Evolutionary conservation across 2,329 filamentous ascomycete species (phyloP).

Genomic region (Cryphonectria nitschkei): DNA sequence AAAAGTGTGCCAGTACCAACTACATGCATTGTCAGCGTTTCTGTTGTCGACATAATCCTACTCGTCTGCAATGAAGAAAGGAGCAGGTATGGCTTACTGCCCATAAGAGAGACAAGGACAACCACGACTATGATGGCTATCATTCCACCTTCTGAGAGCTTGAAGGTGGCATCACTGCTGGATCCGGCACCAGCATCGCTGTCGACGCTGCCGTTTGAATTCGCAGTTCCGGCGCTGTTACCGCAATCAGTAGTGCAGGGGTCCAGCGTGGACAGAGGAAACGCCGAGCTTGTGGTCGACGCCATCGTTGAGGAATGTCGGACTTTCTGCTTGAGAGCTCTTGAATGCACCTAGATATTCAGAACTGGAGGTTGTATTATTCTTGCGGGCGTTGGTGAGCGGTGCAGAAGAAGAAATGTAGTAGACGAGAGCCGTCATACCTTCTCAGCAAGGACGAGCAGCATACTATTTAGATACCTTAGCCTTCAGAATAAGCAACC

Average conservation of each 20-base stretch:
- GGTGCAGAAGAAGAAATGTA: conserved; percentile 15
- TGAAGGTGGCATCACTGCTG: conserved; percentile 59
- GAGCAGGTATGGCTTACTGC: conserved; percentile 57
- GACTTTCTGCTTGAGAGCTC: neutral
- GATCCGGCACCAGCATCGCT: conserved; percentile 65
- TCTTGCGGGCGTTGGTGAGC: neutral
- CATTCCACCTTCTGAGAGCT: conserved; percentile 69
- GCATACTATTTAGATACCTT: conserved; percentile 27
- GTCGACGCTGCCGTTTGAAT: conserved; percentile 42
- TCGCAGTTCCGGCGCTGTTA: conserved; percentile 37
- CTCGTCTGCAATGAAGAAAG: neutral
- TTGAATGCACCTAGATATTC: neutral
- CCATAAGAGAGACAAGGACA: conserved; percentile 66
- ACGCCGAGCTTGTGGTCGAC: conserved; percentile 40
- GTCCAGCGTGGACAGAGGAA: conserved; percentile 49
- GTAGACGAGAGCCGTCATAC: neutral
- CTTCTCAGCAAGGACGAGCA: conserved; percentile 8
- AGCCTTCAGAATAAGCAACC: conserved; percentile 17
- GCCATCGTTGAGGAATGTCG: conserved; percentile 41
- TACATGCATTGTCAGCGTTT: conserved; percentile 38
- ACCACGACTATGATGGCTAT: conserved; percentile 77
- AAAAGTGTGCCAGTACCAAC: conserved; percentile 71
- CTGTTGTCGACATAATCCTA: neutral
- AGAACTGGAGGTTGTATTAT: neutral
- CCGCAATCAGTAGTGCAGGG: conserved; percentile 42